Base-by-base conservation (phyloP, 1,139 yeast species). In the Yamadazyma friedrichii region DNA sequence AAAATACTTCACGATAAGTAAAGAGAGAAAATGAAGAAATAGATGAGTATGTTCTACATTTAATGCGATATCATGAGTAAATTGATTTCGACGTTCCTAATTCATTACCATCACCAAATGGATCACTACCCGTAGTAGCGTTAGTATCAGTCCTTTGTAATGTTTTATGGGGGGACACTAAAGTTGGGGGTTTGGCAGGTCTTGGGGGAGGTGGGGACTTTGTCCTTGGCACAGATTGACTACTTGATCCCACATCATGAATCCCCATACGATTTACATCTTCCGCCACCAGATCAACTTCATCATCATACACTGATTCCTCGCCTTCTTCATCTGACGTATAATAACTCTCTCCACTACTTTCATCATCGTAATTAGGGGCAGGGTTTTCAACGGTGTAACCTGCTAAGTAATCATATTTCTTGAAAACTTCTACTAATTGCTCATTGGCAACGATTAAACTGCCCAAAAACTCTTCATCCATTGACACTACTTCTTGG, bases 391-490 rank as follows among this genome's bases (percentile, higher is more conserved):
- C 63, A 2, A 49, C 62, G 2, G 65, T 53, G 43, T 65, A 65
- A 2, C 78, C 77, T 32, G 73, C 62, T 42, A 63, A 58, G 2
- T 50, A 42, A 48, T 91, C 96, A 58, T 81, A 89, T 45, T 70
- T 64, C 52, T 82, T 80, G 54, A 93, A 73, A 0, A 89, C 83
- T 4, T 68, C 69, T 9, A 93, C 95, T 48, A 93, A 74, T 55
- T 85, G 91, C 54, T 93, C 98, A 58, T 93, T 93, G 38, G 96
- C 95, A 49, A 80, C 84, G 45, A 93, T 79, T 50, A 93, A 72
- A 39, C 91, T 77, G 9, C 97, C 98, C 52, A 93, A 66, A 50
- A 83, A 85, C 56, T 88, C 96, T 50, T 89, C 97, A 42, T 81
- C 77, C 62, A 70, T 58, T 3, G 59, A 62, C 12, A 56, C 47